Conservation (phyloP, 768 basidiomycete genomes). For the Pleurotus sapidus region DNA sequence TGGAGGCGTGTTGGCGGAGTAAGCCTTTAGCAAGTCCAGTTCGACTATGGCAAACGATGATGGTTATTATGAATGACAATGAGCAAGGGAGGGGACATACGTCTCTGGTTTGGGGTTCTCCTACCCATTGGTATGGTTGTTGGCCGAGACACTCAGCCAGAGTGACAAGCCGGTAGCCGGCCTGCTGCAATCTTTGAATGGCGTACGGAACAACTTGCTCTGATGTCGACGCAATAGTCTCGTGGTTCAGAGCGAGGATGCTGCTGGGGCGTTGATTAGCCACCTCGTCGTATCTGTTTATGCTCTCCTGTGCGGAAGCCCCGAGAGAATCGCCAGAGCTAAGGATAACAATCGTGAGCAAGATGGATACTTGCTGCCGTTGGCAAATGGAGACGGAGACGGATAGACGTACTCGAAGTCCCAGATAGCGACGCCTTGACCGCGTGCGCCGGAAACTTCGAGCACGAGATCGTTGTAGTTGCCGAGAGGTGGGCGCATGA, state of each 20-base stretch:
- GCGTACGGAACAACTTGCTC: conserved; percentile 27
- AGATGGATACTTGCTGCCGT: not conserved
- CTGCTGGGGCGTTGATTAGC: conserved; percentile 20
- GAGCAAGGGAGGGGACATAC: not conserved
- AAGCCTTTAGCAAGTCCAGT: too few species aligned
- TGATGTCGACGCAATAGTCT: conserved; percentile 23
- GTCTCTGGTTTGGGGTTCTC: not conserved
- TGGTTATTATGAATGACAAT: too few species aligned
- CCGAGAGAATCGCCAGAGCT: conserved; percentile 39
- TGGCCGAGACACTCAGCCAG: conserved; percentile 36
- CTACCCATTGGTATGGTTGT: conserved; percentile 25
- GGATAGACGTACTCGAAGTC: conserved; percentile 27
- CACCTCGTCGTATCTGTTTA: conserved; percentile 21
- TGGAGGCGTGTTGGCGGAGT: too few species aligned
- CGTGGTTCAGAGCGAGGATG: conserved; percentile 32
- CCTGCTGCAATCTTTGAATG: conserved; percentile 22
- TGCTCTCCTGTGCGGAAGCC: conserved; percentile 28
- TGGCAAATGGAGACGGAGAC: not conserved
- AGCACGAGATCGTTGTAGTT: conserved; percentile 29
- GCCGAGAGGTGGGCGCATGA: conserved; percentile 37
- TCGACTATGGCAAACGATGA: too few species aligned
- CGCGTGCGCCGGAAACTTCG: conserved; percentile 15
- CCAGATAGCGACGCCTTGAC: conserved; percentile 27
- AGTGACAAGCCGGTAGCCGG: conserved; percentile 36
- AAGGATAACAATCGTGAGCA: conserved; percentile 3